Percentiles rank a stretch among this genome's conserved stretches.
phyloP scores from a whole-genome alignment of 495 filamentous ascomycete genomes.

The Bathelium albidoporum region DNA sequence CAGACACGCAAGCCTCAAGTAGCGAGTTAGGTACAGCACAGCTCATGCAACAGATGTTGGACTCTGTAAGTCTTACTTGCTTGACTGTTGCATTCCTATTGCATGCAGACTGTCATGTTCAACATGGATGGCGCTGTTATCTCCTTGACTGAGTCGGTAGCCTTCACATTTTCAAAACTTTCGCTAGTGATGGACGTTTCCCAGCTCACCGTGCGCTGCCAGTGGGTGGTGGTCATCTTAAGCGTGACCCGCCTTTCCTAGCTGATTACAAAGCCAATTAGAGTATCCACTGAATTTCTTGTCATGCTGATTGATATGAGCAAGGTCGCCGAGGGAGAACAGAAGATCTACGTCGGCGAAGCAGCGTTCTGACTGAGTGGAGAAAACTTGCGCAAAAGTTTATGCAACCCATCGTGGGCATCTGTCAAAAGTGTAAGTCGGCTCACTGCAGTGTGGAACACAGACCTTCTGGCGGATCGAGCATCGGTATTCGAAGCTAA shows the following conservation, averaged over 20 bases:
- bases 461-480: not conserved
- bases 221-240: not conserved
- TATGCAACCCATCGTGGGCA: not conserved
- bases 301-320: not conserved
- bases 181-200: not conserved
- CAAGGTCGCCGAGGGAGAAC: not conserved
- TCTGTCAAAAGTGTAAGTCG: not conserved
- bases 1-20: not conserved
- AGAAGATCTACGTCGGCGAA: not conserved
- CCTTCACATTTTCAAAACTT: not conserved
- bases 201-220: not conserved
- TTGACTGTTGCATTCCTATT: not conserved
- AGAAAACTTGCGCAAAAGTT: not conserved
- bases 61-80: not conserved
- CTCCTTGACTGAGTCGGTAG: not conserved
- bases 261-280: not conserved
- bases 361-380: not conserved
- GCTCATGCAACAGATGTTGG: not conserved
- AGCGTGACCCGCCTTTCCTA: not conserved
- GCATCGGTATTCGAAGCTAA: not conserved
- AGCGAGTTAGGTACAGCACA: not conserved
- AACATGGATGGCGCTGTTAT: not conserved
- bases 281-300: not conserved
- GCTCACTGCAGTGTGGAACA: not conserved
- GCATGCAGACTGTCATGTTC: not conserved